A percentile compares a stretch with the other conserved stretches of the same genome.
Conservation (phyloP, 768 basidiomycete species). For the Hygrophorus russula region DNA sequence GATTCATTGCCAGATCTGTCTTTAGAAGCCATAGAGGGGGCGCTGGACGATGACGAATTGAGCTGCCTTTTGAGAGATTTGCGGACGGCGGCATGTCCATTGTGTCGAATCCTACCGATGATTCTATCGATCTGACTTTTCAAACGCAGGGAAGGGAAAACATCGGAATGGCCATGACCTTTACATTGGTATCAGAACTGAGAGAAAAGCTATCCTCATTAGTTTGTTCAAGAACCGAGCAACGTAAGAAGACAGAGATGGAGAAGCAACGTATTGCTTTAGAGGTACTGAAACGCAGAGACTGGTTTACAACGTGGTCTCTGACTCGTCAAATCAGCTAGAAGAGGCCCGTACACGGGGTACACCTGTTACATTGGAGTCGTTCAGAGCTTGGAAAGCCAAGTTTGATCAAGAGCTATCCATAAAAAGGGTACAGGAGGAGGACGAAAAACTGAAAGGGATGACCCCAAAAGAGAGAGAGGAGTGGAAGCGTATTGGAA, state of each 20-base stretch:
- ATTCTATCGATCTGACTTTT: constrained; percentile 3
- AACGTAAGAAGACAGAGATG: constrained; percentile 44
- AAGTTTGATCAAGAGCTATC: constrained; percentile 66
- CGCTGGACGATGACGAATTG: constrained; percentile 46
- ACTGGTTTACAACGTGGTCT: constrained; percentile 4
- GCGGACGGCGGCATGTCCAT: constrained; percentile 38
- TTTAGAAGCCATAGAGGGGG: constrained; percentile 50
- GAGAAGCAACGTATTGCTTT: constrained; percentile 66
- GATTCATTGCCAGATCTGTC: constrained; percentile 68
- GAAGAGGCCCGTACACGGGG: constrained; percentile 83
- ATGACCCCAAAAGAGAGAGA: constrained; percentile 76
- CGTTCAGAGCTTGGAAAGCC: constrained; percentile 76
- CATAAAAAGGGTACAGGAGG: constrained; percentile 48
- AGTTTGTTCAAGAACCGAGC: constrained; percentile 48
- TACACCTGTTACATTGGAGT: constrained; percentile 78
- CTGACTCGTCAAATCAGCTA: constrained; percentile 36
- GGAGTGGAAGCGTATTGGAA: constrained; percentile 56
- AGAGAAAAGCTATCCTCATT: constrained; percentile 64
- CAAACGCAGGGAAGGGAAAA: constrained; percentile 64
- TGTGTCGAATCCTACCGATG: background rate
- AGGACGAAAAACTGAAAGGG: constrained; percentile 62
- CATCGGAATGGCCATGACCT: constrained; percentile 96
- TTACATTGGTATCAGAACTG: constrained; percentile 80
- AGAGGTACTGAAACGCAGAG: constrained; percentile 41
- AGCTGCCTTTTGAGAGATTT: constrained; percentile 45